Evolutionary conservation across 1,284 basidiomycete species (phyloP).

Genomic region (Takashimella koratensis): DNA sequence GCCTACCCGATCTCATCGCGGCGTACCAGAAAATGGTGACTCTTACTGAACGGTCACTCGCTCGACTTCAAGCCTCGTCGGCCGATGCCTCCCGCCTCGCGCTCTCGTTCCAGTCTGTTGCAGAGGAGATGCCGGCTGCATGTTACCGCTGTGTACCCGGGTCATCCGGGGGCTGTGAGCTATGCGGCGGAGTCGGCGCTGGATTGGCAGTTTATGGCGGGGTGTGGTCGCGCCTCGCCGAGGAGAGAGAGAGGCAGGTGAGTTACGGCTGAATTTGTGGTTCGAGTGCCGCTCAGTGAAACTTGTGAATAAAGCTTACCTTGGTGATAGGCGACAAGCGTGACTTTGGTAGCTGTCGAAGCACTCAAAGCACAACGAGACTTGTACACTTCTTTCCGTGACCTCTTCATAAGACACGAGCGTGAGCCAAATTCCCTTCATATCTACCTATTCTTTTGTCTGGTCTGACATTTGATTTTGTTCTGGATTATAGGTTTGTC

Average conservation of each 20-base stretch:
- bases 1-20: slow-evolving; percentile 70
- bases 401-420: slow-evolving; percentile 77
- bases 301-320: no score
- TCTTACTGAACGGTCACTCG: slow-evolving; percentile 76
- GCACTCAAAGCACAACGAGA: slow-evolving; percentile 70
- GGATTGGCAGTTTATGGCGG: slow-evolving; percentile 66
- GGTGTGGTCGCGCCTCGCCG: slow-evolving; percentile 69
- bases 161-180: slow-evolving; percentile 62
- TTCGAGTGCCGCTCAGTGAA: no score
- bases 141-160: slow-evolving; percentile 53
- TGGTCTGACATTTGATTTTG: neutral
- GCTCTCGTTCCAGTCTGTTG: slow-evolving; percentile 71
- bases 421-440: slow-evolving; percentile 40
- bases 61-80: slow-evolving; percentile 79
- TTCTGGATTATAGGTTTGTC: slow-evolving; percentile 56
- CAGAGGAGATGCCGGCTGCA: slow-evolving; percentile 54
- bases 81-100: slow-evolving; percentile 76
- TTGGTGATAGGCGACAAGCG: neutral
- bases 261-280: no score
- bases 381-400: slow-evolving; percentile 76
- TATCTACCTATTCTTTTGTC: neutral
- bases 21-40: slow-evolving; percentile 80
- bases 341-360: slow-evolving; percentile 26
- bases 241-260: slow-evolving; percentile 72
- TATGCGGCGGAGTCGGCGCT: slow-evolving; percentile 71